Base-by-base conservation (phyloP, 2,329 filamentous ascomycete species). In the Ophiostoma novo-ulmi region DNA sequence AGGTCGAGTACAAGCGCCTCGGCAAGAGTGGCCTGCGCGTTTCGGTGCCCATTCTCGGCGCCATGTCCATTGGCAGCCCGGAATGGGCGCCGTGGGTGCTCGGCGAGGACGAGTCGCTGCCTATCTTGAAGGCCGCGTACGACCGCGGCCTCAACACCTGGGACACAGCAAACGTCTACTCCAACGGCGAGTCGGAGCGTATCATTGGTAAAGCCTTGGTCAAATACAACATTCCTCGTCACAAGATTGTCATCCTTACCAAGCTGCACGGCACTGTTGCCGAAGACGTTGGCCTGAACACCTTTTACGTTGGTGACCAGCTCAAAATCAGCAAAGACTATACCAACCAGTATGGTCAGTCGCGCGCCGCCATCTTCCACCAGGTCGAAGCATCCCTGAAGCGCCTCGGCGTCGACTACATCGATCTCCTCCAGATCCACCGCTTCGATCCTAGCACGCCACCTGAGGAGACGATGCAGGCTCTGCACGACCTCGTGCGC, bases 331-430 rank as follows among this genome's bases (percentile, higher is more conserved):
- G 69, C 69, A 76, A 79, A 55, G 76, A 79, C 61, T 78, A 79
- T 35, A 73, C 73, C 5, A 75, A 76, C 41, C 76, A 76, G 63
- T 69, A 74, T 22, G 71, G 88, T 0, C 79, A 90, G 26, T 87
- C 84, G 14, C 81, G 89, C 39, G 85, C 85, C 74, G 85, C 87
- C 71, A 90, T 91, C 75, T 87, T 91, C 76, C 84, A 88, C 73
- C 85, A 87, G 0, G 88, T 91, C 10, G 83, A 90, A 58, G 84
- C 81, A 38, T 87, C 84, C 68, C 80, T 88, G 13, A 76, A 80
- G 70, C 79, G 87, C 14, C 79, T 89, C 17, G 82, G 82, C 38
- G 85, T 83, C 1, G 75, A 76, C 36, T 73, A 88, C 76, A 85
- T 88, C 69, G 85, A 88, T 76, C 81, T 88, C 2, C 79, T 88